Evolutionary conservation across 2,329 filamentous ascomycete species (phyloP), one percentile per base, ranked within the genome.

Genomic region (Drechslerella stenobrocha): DNA sequence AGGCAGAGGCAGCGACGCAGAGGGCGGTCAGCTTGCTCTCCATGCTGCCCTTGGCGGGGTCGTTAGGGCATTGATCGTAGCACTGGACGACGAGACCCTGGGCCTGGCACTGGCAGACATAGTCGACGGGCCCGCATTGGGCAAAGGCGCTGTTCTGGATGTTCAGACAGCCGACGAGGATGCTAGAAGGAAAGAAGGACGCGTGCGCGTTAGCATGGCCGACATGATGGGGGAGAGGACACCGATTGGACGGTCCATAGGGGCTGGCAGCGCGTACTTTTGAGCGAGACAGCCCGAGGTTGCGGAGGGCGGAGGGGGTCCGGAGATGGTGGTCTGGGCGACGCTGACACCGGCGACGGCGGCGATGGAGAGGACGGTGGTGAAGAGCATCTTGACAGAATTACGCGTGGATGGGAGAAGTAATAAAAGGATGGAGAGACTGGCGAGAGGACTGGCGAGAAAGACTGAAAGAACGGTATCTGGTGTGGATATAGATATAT

Each of bases 281-380:
- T n/a, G n/a, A 18, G 18, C 15, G 37, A 3, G 15, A 18, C 9
- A 9, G 37, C 37, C 3, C n/a, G n/a, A 20, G 37, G n/a, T 20
- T 6, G 53, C 1, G 23, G 9, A 3, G 20, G n/a, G n/a, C n/a
- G n/a, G n/a, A n/a, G n/a, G n/a, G n/a, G n/a, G n/a, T n/a, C n/a
- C n/a, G n/a, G n/a, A n/a, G n/a, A n/a, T 18, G 56, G 37, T 13
- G 52, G 37, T 61, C 50, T 74, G 73, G 63, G 72, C 73, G 35
- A 70, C 64, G 37, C 71, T 71, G 34, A 73, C 45, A 53, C 73
- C 70, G 51, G 72, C 72, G 59, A 74, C 47, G n/a, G 72, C 71
- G 46, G 72, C 72, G 53, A 74, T 52, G 22, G 58, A 57, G 66
- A 74, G 56, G 57, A 73, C 50, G 52, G 69, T 37, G 40, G 59